phyloP scores from a whole-genome alignment of 805 yeast species.

The Spathaspora girioi region DNA sequence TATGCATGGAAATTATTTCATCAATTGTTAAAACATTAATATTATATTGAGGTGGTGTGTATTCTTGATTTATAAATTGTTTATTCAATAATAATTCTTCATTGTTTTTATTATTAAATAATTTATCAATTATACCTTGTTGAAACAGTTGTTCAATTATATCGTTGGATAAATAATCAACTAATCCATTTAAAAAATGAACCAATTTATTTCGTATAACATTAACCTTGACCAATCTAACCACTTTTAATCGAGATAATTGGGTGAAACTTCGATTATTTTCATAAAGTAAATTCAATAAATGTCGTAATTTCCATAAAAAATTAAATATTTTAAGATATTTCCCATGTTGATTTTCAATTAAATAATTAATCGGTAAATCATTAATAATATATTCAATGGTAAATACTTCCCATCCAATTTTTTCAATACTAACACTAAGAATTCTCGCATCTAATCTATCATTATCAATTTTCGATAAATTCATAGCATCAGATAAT shows the following conservation, averaged over 20 bases:
- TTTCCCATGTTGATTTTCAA: constrained; percentile 17
- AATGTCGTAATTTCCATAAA: constrained; percentile 73
- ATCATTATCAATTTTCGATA: constrained; percentile 46
- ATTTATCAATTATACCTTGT: constrained; percentile 14
- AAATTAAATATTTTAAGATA: constrained; percentile 83
- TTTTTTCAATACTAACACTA: constrained; percentile 59
- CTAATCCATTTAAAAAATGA: constrained; percentile 39
- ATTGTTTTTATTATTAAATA: constrained; percentile 4
- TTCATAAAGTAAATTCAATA: constrained; percentile 46
- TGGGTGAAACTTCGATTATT: constrained; percentile 24
- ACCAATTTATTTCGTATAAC: constrained; percentile 36
- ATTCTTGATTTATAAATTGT: neutral
- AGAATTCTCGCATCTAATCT: constrained; percentile 71
- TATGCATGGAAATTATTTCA: constrained; percentile 41
- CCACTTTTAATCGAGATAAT: constrained; percentile 10
- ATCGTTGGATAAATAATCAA: constrained; percentile 42
- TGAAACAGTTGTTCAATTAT: constrained; percentile 42
- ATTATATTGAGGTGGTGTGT: constrained; percentile 7
- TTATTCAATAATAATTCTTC: constrained; percentile 3
- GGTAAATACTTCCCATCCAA: constrained; percentile 93
- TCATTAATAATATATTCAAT: constrained; percentile 65
- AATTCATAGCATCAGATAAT: constrained; percentile 59
- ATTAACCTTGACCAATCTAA: constrained; percentile 16
- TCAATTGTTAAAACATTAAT: constrained; percentile 43
- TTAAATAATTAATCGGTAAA: constrained; percentile 48